phyloP scores from a whole-genome alignment of 1,284 basidiomycete species.

The Xanthoconium separans region DNA sequence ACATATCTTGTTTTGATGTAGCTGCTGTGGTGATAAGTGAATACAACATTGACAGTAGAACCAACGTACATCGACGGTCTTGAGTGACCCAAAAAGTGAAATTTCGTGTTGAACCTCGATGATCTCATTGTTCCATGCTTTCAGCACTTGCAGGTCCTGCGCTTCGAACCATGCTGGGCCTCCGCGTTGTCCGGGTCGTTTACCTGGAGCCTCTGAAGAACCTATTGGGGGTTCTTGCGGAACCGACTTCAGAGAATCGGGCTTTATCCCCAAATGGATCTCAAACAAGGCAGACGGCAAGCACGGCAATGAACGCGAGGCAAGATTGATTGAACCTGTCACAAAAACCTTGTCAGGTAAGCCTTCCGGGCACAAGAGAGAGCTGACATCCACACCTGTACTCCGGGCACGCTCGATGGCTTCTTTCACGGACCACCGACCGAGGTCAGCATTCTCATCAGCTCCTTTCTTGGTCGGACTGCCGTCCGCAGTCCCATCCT shows the following conservation, averaged over 20 bases:
- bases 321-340: slow-evolving; percentile 69
- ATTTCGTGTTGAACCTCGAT: slow-evolving; percentile 75
- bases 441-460: slow-evolving; percentile 57
- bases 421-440: slow-evolving; percentile 68
- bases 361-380: slow-evolving; percentile 38
- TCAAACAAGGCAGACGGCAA: slow-evolving; percentile 78
- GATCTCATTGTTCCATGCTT: slow-evolving; percentile 77
- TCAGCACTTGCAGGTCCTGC: slow-evolving; percentile 69
- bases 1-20: slow-evolving; percentile 69
- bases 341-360: slow-evolving; percentile 40
- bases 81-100: slow-evolving; percentile 76
- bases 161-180: slow-evolving; percentile 74
- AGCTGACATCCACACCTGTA: slow-evolving; percentile 54
- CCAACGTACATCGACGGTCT: slow-evolving; percentile 64
- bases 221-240: slow-evolving; percentile 60
- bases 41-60: not conserved
- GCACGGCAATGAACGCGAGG: slow-evolving; percentile 65
- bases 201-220: slow-evolving; percentile 34
- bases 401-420: slow-evolving; percentile 73
- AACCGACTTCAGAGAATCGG: slow-evolving; percentile 61
- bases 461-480: slow-evolving; percentile 32
- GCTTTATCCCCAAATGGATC: slow-evolving; percentile 69
- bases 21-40: slow-evolving; percentile 38
- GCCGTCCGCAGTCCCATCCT: slow-evolving; percentile 45
- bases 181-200: slow-evolving; percentile 39